These are phyloP conservation scores for Kwoniella europaea DNA, from an alignment of 768 basidiomycete species.

Conservation along the genomic window DNA sequence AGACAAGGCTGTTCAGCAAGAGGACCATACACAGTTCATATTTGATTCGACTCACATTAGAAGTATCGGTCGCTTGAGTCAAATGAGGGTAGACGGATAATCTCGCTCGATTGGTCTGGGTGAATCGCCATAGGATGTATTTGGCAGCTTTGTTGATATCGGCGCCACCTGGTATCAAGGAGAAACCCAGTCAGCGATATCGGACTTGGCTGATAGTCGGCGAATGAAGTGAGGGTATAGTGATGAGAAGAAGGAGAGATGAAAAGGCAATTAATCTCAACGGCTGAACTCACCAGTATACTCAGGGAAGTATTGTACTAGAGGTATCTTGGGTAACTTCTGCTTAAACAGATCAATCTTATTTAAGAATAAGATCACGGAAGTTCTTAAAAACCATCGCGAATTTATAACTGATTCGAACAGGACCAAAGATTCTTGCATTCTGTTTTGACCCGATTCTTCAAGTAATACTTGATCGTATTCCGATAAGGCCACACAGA, in stretches of 20 bases:
- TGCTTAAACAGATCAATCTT: conserved; percentile 75
- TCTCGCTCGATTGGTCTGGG: conserved; percentile 69
- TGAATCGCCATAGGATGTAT: conserved; percentile 92
- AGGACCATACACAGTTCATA: not conserved
- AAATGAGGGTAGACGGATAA: conserved; percentile 86
- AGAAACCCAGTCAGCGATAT: not conserved
- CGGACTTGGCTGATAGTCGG: not conserved
- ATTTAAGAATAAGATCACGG: conserved; percentile 66
- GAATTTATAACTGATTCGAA: conserved; percentile 82
- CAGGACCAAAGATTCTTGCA: conserved; percentile 73
- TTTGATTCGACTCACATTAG: conserved; percentile 65
- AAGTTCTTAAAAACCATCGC: conserved; percentile 69
- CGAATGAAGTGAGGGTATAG: not conserved
- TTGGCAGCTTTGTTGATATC: conserved; percentile 95
- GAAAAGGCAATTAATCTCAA: not conserved
- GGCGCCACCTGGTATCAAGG: conserved; percentile 64
- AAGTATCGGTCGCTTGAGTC: conserved; percentile 87
- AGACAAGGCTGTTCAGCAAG: not conserved
- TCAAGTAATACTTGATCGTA: conserved; percentile 76
- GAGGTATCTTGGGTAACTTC: conserved; percentile 68
- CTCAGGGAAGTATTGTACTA: conserved; percentile 73
- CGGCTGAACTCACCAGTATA: conserved; percentile 64
- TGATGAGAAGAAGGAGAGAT: not conserved
- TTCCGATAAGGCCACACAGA: conserved; percentile 75
- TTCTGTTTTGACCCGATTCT: conserved; percentile 70